A percentile compares a stretch with the other conserved stretches of the same genome.
Conservation (phyloP, 306 rosid genomes). For the Cucurbita pepo region DNA sequence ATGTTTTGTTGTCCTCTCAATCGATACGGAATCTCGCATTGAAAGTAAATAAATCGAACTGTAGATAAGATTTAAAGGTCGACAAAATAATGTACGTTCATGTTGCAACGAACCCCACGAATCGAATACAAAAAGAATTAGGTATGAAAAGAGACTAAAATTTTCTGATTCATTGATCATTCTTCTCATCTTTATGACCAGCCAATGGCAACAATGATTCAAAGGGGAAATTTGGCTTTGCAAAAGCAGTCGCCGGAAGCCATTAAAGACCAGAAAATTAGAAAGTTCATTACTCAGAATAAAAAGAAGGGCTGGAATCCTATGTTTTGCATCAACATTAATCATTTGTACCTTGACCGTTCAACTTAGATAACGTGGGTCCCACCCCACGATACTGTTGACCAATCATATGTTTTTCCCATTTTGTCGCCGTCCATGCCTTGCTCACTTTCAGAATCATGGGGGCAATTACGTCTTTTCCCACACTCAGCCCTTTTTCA, state of each 20-base stretch:
- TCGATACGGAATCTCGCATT: not conserved
- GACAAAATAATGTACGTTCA: too few relatives aligned
- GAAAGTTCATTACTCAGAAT: not conserved
- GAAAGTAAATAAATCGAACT: not conserved
- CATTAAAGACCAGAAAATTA: not conserved
- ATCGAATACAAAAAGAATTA: not conserved
- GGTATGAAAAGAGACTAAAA: too few relatives aligned
- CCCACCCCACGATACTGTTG: not conserved
- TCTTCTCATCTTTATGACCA: not conserved
- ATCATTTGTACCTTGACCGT: slow-evolving; percentile 85
- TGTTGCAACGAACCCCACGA: not conserved
- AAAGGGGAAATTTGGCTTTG: not conserved
- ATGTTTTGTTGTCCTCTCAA: too few relatives aligned
- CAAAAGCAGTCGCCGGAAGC: not conserved
- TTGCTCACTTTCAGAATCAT: not conserved
- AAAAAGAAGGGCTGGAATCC: slow-evolving; percentile 28
- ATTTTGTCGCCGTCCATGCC: not conserved
- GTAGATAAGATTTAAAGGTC: not conserved
- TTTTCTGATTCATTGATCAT: not conserved
- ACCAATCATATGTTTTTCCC: slow-evolving; percentile 9
- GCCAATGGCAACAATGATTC: not conserved
- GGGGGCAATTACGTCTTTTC: not conserved
- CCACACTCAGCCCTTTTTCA: not conserved
- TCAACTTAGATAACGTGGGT: slow-evolving; percentile 19
- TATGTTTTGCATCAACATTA: slow-evolving; percentile 31